A percentile compares a stretch with the other conserved stretches of the same genome.
Evolutionary conservation across 192 early-diverging fungal genomes (phyloP).

Genomic region (Umbelopsis sp.): DNA sequence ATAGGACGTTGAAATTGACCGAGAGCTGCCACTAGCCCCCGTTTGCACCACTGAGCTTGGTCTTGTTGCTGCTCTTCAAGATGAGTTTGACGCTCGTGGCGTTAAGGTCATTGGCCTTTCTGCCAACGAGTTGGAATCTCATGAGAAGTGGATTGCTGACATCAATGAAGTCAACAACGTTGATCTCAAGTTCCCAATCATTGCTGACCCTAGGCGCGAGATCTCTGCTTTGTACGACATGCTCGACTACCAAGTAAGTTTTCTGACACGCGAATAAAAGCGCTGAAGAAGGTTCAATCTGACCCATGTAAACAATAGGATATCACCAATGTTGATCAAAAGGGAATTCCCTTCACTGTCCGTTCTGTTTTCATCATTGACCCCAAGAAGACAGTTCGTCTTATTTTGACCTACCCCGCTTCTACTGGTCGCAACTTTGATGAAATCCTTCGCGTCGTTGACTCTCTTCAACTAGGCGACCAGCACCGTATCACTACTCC

Average conservation of each 20-base stretch:
- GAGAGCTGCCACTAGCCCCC: slow-evolving; percentile 54
- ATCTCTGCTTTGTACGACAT: slow-evolving; percentile 95
- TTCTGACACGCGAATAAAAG: neutral
- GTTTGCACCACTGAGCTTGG: slow-evolving; percentile 98
- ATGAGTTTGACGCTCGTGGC: slow-evolving; percentile 77
- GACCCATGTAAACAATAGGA: slow-evolving; percentile 48
- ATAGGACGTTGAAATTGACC: slow-evolving; percentile 21
- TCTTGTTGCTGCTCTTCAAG: slow-evolving; percentile 78
- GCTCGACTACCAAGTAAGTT: slow-evolving; percentile 82
- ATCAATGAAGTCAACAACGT: slow-evolving; percentile 92
- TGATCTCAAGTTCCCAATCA: slow-evolving; percentile 78
- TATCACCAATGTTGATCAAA: slow-evolving; percentile 82
- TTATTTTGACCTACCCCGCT: slow-evolving; percentile 92
- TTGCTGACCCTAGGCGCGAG: slow-evolving; percentile 86
- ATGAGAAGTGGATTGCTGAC: slow-evolving; percentile 89
- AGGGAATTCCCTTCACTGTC: slow-evolving; percentile 94
- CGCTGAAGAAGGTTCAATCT: neutral
- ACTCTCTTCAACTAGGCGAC: slow-evolving; percentile 93
- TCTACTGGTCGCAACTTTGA: slow-evolving; percentile 94
- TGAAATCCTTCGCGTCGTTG: slow-evolving; percentile 92
- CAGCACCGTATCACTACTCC: slow-evolving; percentile 90
- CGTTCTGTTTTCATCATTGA: slow-evolving; percentile 96
- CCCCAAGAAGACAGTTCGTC: slow-evolving; percentile 86
- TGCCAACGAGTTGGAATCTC: slow-evolving; percentile 82
- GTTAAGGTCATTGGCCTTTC: slow-evolving; percentile 95